Conservation (phyloP, 495 filamentous ascomycete species). For the Tetracladium marchalianum region DNA sequence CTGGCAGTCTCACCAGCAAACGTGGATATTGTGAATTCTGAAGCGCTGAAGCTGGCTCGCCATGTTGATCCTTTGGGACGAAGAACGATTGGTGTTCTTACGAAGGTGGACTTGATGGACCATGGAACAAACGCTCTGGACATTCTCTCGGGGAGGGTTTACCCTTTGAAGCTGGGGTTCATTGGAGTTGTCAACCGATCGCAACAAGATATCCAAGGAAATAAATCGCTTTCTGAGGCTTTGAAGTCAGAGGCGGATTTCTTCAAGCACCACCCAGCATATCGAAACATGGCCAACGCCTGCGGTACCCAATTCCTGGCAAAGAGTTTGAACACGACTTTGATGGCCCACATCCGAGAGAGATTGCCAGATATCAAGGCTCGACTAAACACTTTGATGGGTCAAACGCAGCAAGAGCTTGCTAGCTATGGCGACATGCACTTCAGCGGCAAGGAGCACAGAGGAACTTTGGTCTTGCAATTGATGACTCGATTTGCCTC, state of each 20-base stretch:
- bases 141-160: constrained; percentile 91
- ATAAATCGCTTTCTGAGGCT: constrained; percentile 83
- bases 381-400: constrained; percentile 94
- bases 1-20: constrained; percentile 96
- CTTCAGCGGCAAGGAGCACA: constrained; percentile 94
- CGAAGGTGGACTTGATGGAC: constrained; percentile 98
- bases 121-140: constrained; percentile 97
- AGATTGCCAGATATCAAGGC: constrained; percentile 96
- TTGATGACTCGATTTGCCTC: constrained; percentile 97
- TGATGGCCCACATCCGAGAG: constrained; percentile 96
- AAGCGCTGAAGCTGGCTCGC: constrained; percentile 90
- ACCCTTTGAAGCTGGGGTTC: constrained; percentile 94
- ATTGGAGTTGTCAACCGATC: constrained; percentile 98
- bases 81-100: constrained; percentile 93
- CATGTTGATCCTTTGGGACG: constrained; percentile 94
- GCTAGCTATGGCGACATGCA: constrained; percentile 97
- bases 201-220: constrained; percentile 95
- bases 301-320: constrained; percentile 94
- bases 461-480: constrained; percentile 89
- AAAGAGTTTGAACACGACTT: constrained; percentile 86
- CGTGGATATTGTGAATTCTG: constrained; percentile 97
- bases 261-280: constrained; percentile 93
- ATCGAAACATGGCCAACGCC: constrained; percentile 87
- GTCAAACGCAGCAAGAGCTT: constrained; percentile 96
- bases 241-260: constrained; percentile 87